These are phyloP conservation scores for Tripterygium wilfordii DNA, from an alignment of 177 flowering plant species.

Conservation along the genomic window DNA sequence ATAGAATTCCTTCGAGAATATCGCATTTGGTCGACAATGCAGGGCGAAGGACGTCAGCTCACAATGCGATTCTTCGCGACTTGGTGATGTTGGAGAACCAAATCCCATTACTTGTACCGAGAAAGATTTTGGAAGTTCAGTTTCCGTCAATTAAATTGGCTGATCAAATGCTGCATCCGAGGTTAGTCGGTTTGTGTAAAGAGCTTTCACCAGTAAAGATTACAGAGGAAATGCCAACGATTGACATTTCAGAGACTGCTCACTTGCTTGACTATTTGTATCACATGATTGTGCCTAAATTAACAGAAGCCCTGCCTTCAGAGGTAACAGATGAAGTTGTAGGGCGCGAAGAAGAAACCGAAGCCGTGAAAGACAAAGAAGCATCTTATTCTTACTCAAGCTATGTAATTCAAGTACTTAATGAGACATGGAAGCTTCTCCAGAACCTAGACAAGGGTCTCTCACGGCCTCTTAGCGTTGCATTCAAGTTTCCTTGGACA, in stretches of 20 bases:
- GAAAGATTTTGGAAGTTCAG: constrained; percentile 11
- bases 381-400: not conserved
- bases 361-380: not conserved
- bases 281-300: constrained; percentile 9
- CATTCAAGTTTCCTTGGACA: constrained; percentile 13
- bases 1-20: constrained; percentile 14
- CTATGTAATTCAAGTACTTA: not conserved
- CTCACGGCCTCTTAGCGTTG: not conserved
- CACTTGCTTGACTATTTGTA: constrained; percentile 34
- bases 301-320: constrained; percentile 3
- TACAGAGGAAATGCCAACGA: not conserved
- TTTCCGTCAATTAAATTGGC: constrained; percentile 9
- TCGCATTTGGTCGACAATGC: constrained; percentile 11
- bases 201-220: constrained; percentile 24
- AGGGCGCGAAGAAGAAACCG: not conserved
- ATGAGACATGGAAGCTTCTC: constrained; percentile 3
- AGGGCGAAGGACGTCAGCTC: constrained; percentile 18
- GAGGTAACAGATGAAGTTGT: constrained; percentile 11
- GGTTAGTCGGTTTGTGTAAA: constrained; percentile 20
- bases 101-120: no score
- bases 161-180: constrained; percentile 13
- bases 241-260: constrained; percentile 4
- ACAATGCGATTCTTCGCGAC: constrained; percentile 26
- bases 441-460: constrained; percentile 8
- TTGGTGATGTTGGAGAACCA: constrained; percentile 35